These are phyloP conservation scores for Coniochaeta sp. DNA, from an alignment of 2,329 filamentous ascomycete species.

Conservation along the genomic window DNA sequence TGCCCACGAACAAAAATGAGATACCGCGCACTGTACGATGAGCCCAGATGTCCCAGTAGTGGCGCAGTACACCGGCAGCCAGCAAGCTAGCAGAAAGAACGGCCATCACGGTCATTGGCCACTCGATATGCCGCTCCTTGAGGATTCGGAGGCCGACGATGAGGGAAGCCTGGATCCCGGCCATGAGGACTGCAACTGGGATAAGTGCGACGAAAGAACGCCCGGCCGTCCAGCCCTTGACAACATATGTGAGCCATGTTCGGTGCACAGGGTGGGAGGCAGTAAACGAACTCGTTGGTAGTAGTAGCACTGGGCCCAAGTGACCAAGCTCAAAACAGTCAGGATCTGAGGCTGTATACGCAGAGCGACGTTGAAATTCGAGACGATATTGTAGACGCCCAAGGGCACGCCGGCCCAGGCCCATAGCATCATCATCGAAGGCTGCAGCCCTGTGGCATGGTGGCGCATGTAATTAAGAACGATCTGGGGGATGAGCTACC, in stretches of 20 bases:
- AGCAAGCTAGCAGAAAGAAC: constrained; percentile 56
- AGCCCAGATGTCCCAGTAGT: constrained; percentile 63
- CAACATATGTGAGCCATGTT: no score
- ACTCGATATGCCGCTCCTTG: constrained; percentile 35
- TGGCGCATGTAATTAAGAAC: constrained; percentile 60
- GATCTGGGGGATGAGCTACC: constrained; percentile 62
- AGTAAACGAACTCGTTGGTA: constrained; percentile 16
- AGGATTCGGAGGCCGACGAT: constrained; percentile 48
- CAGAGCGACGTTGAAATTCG: constrained; percentile 32
- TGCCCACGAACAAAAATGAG: constrained; percentile 63
- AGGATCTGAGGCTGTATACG: constrained; percentile 35
- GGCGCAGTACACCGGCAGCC: constrained; percentile 56
- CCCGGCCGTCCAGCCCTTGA: constrained; percentile 14
- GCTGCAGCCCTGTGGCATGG: constrained; percentile 57
- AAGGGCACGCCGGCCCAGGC: constrained; percentile 61
- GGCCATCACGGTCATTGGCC: constrained; percentile 62
- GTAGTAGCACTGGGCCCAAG: constrained; percentile 36
- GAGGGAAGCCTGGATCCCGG: constrained; percentile 49
- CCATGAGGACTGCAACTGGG: constrained; percentile 48
- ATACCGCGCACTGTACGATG: constrained; percentile 63
- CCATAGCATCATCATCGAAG: constrained; percentile 68
- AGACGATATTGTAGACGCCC: constrained; percentile 41
- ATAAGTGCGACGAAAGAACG: constrained; percentile 40
- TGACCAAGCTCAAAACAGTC: constrained; percentile 31
- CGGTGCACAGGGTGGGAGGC: constrained; percentile 17